These are phyloP conservation scores for Leccinum variicolor DNA, from an alignment of 768 basidiomycete genomes.

Conservation along the genomic window DNA sequence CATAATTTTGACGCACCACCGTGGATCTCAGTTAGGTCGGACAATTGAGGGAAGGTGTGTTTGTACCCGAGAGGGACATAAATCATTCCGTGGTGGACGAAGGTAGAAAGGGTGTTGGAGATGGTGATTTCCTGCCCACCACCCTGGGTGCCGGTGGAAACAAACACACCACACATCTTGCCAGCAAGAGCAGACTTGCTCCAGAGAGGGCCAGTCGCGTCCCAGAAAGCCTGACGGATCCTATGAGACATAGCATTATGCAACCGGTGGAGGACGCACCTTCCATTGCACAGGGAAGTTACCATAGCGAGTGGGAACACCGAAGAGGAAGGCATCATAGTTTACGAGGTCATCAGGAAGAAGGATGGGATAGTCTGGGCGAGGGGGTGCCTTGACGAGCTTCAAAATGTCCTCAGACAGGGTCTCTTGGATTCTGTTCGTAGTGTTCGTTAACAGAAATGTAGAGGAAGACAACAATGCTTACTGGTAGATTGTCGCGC, in stretches of 20 bases:
- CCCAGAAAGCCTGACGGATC: slow-evolving; percentile 41
- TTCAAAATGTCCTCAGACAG: slow-evolving; percentile 66
- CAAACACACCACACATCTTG: slow-evolving; percentile 47
- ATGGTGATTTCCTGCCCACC: slow-evolving; percentile 46
- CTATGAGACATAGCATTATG: slow-evolving; percentile 19
- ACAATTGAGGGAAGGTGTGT: slow-evolving; percentile 37
- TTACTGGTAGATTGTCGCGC: slow-evolving; percentile 45
- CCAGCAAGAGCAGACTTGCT: slow-evolving; percentile 38
- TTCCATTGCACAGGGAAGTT: slow-evolving; percentile 58
- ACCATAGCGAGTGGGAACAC: slow-evolving; percentile 46
- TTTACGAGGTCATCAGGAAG: slow-evolving; percentile 31
- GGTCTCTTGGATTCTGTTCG: slow-evolving; percentile 72
- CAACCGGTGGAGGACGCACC: slow-evolving; percentile 24
- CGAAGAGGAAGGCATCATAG: slow-evolving; percentile 44
- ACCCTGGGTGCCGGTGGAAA: slow-evolving; percentile 44
- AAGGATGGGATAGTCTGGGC: slow-evolving; percentile 52
- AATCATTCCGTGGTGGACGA: slow-evolving; percentile 54
- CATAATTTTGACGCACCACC: slow-evolving; percentile 36
- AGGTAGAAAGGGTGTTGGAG: slow-evolving; percentile 38
- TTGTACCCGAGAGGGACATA: slow-evolving; percentile 55
- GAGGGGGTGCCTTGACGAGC: slow-evolving; percentile 68
- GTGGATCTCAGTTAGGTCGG: slow-evolving; percentile 41
- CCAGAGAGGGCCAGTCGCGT: slow-evolving; percentile 48
- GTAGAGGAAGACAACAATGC: slow-evolving; percentile 7
- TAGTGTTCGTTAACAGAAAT: background rate